Conservation (phyloP, 441 rosid genomes). For the Euphorbia schlechtendalii region DNA sequence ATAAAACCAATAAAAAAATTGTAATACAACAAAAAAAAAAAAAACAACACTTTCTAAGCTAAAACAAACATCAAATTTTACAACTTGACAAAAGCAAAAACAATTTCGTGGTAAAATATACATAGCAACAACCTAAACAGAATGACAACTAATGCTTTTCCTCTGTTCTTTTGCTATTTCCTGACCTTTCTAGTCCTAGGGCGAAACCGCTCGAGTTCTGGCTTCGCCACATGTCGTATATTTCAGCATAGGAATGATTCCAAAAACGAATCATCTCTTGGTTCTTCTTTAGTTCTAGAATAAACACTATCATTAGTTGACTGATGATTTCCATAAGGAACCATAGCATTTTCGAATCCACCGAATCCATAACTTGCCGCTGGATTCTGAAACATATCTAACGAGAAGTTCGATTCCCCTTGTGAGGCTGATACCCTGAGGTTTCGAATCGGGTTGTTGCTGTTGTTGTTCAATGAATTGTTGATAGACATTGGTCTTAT, state of each 20-base stretch:
- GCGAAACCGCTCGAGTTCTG: too few species aligned
- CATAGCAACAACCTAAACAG: slow-evolving; percentile 12
- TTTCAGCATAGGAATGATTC: slow-evolving; percentile 42
- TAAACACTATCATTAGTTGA: slow-evolving; percentile 21
- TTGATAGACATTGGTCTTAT: slow-evolving; percentile 11
- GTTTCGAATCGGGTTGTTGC: slow-evolving; percentile 21
- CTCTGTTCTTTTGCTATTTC: background rate
- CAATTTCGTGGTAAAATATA: slow-evolving; percentile 16
- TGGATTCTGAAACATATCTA: slow-evolving; percentile 43
- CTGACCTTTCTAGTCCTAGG: background rate
- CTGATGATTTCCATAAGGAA: slow-evolving; percentile 31
- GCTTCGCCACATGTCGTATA: too few species aligned
- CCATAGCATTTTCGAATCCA: slow-evolving; percentile 35
- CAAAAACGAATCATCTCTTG: slow-evolving; percentile 47
- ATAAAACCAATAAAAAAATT: slow-evolving; percentile 7
- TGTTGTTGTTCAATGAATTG: slow-evolving; percentile 11
- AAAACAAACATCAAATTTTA: background rate
- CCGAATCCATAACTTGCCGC: slow-evolving; percentile 37
- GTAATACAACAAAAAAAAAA: slow-evolving; percentile 18
- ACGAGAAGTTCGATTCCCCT: slow-evolving; percentile 29
- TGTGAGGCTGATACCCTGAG: slow-evolving; percentile 18
- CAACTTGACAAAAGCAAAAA: slow-evolving; percentile 16
- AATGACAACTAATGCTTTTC: background rate
- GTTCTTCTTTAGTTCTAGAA: slow-evolving; percentile 50
- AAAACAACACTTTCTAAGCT: slow-evolving; percentile 7